Conservation (phyloP, 768 basidiomycete genomes). For the Lentinus tigrinus region DNA sequence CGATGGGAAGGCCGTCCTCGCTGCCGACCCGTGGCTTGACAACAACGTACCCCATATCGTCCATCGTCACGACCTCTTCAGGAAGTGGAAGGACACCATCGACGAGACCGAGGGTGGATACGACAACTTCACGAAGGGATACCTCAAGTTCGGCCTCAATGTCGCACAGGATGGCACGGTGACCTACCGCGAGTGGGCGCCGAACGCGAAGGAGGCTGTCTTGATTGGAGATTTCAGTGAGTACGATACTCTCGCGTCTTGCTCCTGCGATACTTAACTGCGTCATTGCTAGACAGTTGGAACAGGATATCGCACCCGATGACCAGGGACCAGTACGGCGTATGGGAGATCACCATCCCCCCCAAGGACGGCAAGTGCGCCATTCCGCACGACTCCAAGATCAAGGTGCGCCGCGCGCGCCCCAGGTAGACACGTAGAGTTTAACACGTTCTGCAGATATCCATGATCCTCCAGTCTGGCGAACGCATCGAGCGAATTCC, state of each 20-base stretch:
- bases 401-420: conserved; percentile 60
- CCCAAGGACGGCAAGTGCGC: conserved; percentile 70
- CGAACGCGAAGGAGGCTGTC: conserved; percentile 77
- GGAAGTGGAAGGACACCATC: conserved; percentile 76
- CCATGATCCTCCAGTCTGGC: conserved; percentile 80
- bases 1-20: conserved; percentile 55
- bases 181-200: conserved; percentile 94
- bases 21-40: conserved; percentile 72
- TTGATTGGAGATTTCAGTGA: conserved; percentile 96
- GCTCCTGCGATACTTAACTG: background rate
- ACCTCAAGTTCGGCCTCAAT: conserved; percentile 77
- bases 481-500: conserved; percentile 89
- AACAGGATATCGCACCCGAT: conserved; percentile 81
- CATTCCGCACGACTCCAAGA: conserved; percentile 92
- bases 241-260: conserved; percentile 31
- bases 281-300: conserved; percentile 70
- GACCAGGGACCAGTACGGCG: conserved; percentile 80
- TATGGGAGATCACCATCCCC: conserved; percentile 84
- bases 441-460: conserved; percentile 55
- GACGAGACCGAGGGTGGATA: conserved; percentile 81
- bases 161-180: conserved; percentile 66
- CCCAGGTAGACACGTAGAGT: background rate
- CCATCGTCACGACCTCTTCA: conserved; percentile 65
- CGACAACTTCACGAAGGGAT: conserved; percentile 77
- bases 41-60: conserved; percentile 70